Evolutionary conservation across 805 yeast genomes (phyloP), one percentile per base, ranked within the genome.

Genomic region (Scheffersomyces lignosus): DNA sequence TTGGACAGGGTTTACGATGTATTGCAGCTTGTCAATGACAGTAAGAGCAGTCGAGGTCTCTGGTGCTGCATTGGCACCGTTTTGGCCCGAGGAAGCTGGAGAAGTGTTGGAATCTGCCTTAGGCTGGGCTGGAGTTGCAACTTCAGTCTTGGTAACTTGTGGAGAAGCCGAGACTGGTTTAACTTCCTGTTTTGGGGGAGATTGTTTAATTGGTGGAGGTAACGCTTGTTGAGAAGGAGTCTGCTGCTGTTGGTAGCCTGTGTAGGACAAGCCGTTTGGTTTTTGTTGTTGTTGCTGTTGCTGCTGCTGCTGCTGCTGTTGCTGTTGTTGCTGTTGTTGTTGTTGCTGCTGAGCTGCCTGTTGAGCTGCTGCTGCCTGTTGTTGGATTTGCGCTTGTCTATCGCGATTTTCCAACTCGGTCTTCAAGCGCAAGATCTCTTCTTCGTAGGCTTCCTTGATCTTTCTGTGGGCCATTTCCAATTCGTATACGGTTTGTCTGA

Each of bases 361-460:
- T 39, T 66, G 73, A 43, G 70, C 74, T 37, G 64, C 76, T 38
- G 67, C 78, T 18, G 53, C 51, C 10, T 56, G 58, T 42, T 54
- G 66, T 38, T 50, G 67, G 39, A 56, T 70, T 43, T 54, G 57
- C 29, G 64, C 62, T 48, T 60, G 75, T 59, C 91, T 75, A 57
- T 87, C 95, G 51, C 90, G 73, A 54, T 75, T 78, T 52, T 88
- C 96, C 48, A 91, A 73, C 59, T 89, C 96, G 45, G 81, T 80
- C 62, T 91, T 89, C 62, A 91, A 75, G 49, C 93, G 75, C 57
- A 79, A 70, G 38, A 93, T 85, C 65, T 91, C 98, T 53, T 87
- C 96, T 62, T 91, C 97, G 64, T 91, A 93, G 31, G 90, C 89
- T 56, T 91, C 97, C 66, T 91, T 90, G 77, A 93, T 86, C 58